A percentile compares a stretch with the other conserved stretches of the same genome.
Conservation (phyloP, 495 filamentous ascomycete genomes). For the Podospora appendiculata region DNA sequence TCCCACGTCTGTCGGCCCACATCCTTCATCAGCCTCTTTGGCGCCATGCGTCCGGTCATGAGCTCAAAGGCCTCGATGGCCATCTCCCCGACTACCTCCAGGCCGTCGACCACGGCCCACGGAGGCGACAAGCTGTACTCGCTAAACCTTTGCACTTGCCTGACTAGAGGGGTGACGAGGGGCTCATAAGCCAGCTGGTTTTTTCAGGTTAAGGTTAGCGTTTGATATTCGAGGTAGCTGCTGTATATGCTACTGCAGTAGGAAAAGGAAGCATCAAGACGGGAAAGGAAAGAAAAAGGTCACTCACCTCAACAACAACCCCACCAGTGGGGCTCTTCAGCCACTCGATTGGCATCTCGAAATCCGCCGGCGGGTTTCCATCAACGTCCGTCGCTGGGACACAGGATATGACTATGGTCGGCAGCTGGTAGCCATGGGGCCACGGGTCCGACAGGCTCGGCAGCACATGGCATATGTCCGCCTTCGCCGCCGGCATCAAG, state of each 20-base stretch:
- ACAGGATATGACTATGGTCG: conserved; percentile 70
- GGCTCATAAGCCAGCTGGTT: conserved; percentile 63
- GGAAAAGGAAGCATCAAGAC: neutral
- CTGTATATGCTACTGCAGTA: no score
- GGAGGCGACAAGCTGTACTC: conserved; percentile 48
- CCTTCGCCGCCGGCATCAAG: conserved; percentile 16
- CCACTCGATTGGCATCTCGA: conserved; percentile 70
- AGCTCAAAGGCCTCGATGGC: conserved; percentile 79
- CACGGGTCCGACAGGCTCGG: conserved; percentile 52
- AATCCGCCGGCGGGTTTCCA: conserved; percentile 59
- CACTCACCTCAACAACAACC: conserved; percentile 60
- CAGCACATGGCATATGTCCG: conserved; percentile 53
- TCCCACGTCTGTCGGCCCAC: conserved; percentile 37
- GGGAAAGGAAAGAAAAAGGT: neutral
- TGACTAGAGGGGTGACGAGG: conserved; percentile 60
- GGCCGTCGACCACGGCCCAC: conserved; percentile 73
- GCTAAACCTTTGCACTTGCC: conserved; percentile 50
- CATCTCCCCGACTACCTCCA: conserved; percentile 74
- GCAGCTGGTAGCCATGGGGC: conserved; percentile 55
- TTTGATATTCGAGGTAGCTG: no score
- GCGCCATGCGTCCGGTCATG: conserved; percentile 76
- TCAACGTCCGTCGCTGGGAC: conserved; percentile 62
- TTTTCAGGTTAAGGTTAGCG: neutral
- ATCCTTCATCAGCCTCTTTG: conserved; percentile 61
- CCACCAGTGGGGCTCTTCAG: conserved; percentile 69